These are phyloP conservation scores for Amanita thiersii DNA, from an alignment of 768 basidiomycete species.

Conservation along the genomic window DNA sequence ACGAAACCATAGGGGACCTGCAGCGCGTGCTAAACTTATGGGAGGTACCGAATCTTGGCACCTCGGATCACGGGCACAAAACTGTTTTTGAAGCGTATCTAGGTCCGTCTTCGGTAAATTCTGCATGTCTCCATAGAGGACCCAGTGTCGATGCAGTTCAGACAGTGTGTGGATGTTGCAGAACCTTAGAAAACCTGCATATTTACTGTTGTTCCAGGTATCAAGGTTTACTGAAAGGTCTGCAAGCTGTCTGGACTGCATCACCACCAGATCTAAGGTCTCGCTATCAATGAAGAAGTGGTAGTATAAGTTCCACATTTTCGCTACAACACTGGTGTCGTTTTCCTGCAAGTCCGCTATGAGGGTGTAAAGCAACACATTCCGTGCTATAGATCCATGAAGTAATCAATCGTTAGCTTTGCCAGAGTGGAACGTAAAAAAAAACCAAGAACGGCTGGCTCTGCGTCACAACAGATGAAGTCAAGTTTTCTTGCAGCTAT, in stretches of 20 bases:
- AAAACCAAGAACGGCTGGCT: slow-evolving; percentile 37
- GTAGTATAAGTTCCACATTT: slow-evolving; percentile 40
- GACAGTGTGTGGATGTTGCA: slow-evolving; percentile 29
- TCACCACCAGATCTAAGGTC: slow-evolving; percentile 21
- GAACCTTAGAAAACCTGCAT: slow-evolving; percentile 28
- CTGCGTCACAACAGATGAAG: slow-evolving; percentile 44
- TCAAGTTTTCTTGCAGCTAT: too few species aligned
- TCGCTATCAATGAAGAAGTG: slow-evolving; percentile 35
- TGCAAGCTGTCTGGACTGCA: slow-evolving; percentile 31
- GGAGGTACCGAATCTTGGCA: slow-evolving; percentile 5
- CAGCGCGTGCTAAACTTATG: slow-evolving; percentile 18
- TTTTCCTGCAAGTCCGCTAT: slow-evolving; percentile 20
- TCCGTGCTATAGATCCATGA: too few species aligned
- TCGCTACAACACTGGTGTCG: slow-evolving; percentile 4
- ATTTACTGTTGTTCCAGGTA: slow-evolving; percentile 31
- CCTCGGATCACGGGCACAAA: slow-evolving; percentile 14
- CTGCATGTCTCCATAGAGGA: slow-evolving; percentile 22
- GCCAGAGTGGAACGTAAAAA: background rate
- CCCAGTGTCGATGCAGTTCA: slow-evolving; percentile 34
- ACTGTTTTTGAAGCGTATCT: slow-evolving; percentile 14
- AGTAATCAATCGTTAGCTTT: background rate
- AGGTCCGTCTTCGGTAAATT: slow-evolving; percentile 16
- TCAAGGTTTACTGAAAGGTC: slow-evolving; percentile 21
- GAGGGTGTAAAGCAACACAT: slow-evolving; percentile 37
- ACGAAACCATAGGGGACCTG: slow-evolving; percentile 25